Evolutionary conservation across 331 rosid species (phyloP), one percentile per base, ranked within the genome.

Genomic region (Acacia pycnantha): DNA sequence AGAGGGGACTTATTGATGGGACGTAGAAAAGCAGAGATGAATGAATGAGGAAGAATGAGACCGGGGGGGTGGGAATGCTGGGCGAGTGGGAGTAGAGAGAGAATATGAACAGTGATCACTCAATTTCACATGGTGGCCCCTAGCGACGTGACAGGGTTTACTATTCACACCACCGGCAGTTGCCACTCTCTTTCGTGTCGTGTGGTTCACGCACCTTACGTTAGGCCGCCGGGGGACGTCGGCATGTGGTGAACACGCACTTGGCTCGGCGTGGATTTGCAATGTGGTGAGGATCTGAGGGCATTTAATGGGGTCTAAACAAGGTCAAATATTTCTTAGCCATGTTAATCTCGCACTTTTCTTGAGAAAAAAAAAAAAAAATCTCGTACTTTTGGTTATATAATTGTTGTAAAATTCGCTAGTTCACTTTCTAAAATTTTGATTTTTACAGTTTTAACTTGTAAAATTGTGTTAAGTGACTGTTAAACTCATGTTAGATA

Each of bases 111-210:
- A 74, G 89, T 79, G 27, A 83, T 84, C 79, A 62, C 89, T 62
- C 89, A 84, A 83, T 51, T 54, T 87, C 90, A 90, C 90, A 79
- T 87, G 90, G 92, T 82, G 91, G 96, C 86, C 93, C 95, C 89
- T 40, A 35, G 48, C 3, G 88, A 87, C 64, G 79, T 76, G 92
- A 85, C 87, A 65, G 37, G 37, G 76, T 81, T 87, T 73, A 80
- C 89, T 90, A 51, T 88, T 88, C 87, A 85, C 33, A 73, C 61
- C 35, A 62, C 31, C 26, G 76, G 66, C 51, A 81, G 77, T 64
- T 26, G 26, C 73, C 70, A 62, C 86, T 72, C 85, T 77, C 64
- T 68, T 22, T 16, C 5, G 16, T 11, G 2, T 8, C 43, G 61
- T 73, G 43, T 16, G 0, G 0, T n/a, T 1, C 61, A 47, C 22